Evolutionary conservation across 768 basidiomycete species (phyloP).

Genomic region (Lactarius indigo): DNA sequence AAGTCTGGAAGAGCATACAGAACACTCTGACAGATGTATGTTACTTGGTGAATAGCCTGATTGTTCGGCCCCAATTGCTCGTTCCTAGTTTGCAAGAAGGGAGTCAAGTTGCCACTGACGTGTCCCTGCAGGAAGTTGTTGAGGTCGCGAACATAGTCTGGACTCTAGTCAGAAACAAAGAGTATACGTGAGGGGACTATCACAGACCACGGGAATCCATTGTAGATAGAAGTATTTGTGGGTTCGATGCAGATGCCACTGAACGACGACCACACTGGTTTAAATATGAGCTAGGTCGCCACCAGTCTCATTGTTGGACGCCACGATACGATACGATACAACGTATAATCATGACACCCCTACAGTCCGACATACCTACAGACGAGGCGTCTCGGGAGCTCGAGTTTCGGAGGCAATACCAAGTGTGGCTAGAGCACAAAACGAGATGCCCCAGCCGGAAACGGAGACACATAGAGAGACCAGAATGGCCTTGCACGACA

Average conservation of each 20-base stretch:
- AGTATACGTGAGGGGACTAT: background rate
- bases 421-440: background rate
- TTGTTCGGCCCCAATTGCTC: background rate
- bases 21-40: constrained; percentile 10
- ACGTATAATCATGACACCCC: background rate
- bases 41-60: background rate
- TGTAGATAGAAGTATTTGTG: background rate
- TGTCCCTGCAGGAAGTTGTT: constrained; percentile 15
- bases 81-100: background rate
- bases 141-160: constrained; percentile 10
- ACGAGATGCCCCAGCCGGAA: background rate
- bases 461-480: background rate
- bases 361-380: constrained; percentile 14
- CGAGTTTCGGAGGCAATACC: background rate
- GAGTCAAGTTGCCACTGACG: background rate
- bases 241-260: background rate
- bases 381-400: background rate
- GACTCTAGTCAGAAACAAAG: background rate
- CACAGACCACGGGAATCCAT: constrained; percentile 3
- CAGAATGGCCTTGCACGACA: background rate
- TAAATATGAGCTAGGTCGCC: constrained; percentile 1
- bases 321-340: background rate
- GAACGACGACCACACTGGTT: background rate
- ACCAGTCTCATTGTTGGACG: background rate
- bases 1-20: too few species aligned